Evolutionary conservation across 192 early-diverging fungal genomes (phyloP).

Genomic region (Backusella sp.): DNA sequence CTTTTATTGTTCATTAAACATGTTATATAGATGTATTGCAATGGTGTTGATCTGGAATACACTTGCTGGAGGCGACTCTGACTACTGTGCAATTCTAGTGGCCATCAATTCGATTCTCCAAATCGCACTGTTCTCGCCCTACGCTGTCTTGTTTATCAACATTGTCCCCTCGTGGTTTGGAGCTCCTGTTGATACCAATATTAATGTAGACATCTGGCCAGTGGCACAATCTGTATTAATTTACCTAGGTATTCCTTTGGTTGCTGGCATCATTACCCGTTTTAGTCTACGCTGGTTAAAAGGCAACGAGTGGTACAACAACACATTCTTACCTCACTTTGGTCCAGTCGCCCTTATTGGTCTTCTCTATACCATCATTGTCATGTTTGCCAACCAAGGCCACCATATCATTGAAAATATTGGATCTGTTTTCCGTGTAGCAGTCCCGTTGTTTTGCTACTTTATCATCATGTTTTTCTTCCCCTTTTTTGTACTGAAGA

Average conservation of each 20-base stretch:
- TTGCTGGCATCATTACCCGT: conserved; percentile 59
- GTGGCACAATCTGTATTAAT: conserved; percentile 54
- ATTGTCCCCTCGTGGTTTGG: conserved; percentile 46
- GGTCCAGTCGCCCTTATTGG: conserved; percentile 57
- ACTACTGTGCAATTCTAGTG: conserved; percentile 70
- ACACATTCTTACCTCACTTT: conserved; percentile 52
- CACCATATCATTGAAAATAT: conserved; percentile 58
- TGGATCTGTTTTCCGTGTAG: conserved; percentile 53
- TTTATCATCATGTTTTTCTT: conserved; percentile 55
- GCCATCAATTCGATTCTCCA: conserved; percentile 71
- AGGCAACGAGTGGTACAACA: conserved; percentile 51
- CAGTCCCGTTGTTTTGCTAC: conserved; percentile 65
- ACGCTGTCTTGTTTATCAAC: conserved; percentile 56
- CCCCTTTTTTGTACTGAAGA: conserved; percentile 42
- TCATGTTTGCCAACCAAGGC: conserved; percentile 71
- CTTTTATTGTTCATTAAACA: too few relatives aligned
- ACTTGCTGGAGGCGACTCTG: conserved; percentile 60
- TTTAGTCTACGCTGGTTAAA: conserved; percentile 28
- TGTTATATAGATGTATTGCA: conserved; percentile 62
- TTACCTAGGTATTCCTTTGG: conserved; percentile 68
- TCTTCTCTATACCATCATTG: conserved; percentile 64
- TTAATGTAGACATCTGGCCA: conserved; percentile 55
- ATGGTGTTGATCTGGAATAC: conserved; percentile 82
- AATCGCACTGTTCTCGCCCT: conserved; percentile 59
- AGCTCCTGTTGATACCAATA: conserved; percentile 11